These are phyloP conservation scores for Suillus spraguei DNA, from an alignment of 768 basidiomycete genomes.

Conservation along the genomic window DNA sequence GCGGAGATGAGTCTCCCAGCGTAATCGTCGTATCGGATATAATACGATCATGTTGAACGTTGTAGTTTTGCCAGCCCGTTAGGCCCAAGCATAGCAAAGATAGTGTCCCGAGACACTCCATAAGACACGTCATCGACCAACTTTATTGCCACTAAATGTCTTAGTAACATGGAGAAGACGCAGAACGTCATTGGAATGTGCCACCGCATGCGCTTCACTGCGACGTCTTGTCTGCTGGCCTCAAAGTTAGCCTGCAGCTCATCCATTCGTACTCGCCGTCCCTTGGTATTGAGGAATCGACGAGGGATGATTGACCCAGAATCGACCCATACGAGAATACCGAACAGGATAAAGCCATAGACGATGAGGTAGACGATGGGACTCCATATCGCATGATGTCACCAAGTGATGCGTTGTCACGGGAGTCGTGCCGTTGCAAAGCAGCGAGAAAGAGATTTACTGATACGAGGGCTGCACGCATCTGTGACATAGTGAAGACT, in stretches of 20 bases:
- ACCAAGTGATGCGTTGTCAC: constrained; percentile 52
- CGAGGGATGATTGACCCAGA: constrained; percentile 61
- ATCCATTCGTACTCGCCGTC: constrained; percentile 18
- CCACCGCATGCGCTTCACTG: constrained; percentile 52
- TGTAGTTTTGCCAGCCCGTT: constrained; percentile 88
- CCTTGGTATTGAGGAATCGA: constrained; percentile 28
- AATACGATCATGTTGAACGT: constrained; percentile 80
- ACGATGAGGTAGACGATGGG: constrained; percentile 75
- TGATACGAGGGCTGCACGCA: constrained; percentile 72
- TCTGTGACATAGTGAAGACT: constrained; percentile 36
- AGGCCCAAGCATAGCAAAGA: constrained; percentile 77
- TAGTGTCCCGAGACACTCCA: constrained; percentile 60
- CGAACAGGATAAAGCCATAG: constrained; percentile 59
- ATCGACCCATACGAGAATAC: constrained; percentile 69
- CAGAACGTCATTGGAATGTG: constrained; percentile 38
- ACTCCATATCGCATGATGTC: constrained; percentile 63
- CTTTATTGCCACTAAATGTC: constrained; percentile 53
- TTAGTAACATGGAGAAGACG: constrained; percentile 68
- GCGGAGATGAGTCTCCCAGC: background rate
- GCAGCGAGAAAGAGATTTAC: constrained; percentile 75
- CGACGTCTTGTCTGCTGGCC: constrained; percentile 50
- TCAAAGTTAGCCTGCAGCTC: constrained; percentile 18
- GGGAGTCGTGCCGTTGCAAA: constrained; percentile 58
- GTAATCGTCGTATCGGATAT: background rate
- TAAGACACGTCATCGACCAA: constrained; percentile 77